Evolutionary conservation across 2,329 filamentous ascomycete species (phyloP).

Genomic region (Sporothrix inflata): DNA sequence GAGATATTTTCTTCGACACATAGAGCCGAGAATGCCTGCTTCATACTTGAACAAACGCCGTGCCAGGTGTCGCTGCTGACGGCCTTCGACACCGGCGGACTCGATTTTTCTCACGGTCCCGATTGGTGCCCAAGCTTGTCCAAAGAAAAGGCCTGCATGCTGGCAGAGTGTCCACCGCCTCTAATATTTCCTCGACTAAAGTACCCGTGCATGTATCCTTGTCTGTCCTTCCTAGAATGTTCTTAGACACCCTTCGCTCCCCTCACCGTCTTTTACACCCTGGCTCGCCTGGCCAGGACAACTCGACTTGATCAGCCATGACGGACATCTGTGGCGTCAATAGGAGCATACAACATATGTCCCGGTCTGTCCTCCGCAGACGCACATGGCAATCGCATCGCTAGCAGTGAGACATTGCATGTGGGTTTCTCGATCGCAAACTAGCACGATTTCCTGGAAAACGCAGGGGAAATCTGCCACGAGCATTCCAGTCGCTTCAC

Average conservation of each 20-base stretch:
- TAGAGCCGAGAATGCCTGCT: no score
- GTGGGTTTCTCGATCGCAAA: not conserved
- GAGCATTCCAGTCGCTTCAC: not conserved
- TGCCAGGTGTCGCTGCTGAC: not conserved
- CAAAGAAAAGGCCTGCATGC: not conserved
- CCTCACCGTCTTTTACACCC: constrained; percentile 9
- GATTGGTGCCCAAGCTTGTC: not conserved
- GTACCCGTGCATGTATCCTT: not conserved
- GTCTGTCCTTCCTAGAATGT: not conserved
- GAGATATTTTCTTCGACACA: not conserved
- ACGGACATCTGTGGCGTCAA: not conserved
- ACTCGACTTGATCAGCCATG: not conserved
- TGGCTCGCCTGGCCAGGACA: not conserved
- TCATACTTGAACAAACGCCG: no score
- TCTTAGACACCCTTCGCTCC: not conserved
- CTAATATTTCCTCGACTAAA: not conserved
- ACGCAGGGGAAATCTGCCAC: not conserved
- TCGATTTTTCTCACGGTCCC: not conserved
- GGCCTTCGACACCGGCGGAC: not conserved
- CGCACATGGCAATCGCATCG: constrained; percentile 13
- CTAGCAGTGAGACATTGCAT: constrained; percentile 22
- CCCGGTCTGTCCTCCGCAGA: not conserved
- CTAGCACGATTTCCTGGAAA: not conserved
- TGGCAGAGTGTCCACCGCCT: constrained; percentile 4
- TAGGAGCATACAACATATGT: not conserved